These are phyloP conservation scores for Mycena olivaceomarginata DNA, from an alignment of 768 basidiomycete species.

Conservation along the genomic window DNA sequence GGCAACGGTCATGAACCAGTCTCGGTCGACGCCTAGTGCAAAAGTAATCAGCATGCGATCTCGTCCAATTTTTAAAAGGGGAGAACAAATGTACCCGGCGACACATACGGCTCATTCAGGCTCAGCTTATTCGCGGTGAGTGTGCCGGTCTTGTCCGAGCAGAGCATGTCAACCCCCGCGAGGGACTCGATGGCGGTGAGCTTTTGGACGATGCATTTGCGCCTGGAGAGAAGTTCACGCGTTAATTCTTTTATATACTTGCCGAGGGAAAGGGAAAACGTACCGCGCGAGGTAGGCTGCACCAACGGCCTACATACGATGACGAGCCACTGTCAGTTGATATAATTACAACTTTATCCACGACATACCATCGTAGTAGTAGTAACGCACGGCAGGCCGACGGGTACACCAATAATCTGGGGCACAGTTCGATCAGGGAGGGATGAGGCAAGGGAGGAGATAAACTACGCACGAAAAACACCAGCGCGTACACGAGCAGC, in stretches of 20 bases:
- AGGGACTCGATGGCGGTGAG: conserved; percentile 69
- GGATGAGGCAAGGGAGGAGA: background rate
- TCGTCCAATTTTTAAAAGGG: background rate
- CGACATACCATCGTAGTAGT: conserved; percentile 52
- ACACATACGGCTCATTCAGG: conserved; percentile 59
- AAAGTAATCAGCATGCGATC: background rate
- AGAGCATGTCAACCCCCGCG: conserved; percentile 69
- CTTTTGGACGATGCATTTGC: conserved; percentile 69
- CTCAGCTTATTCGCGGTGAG: conserved; percentile 69
- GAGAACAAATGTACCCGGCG: conserved; percentile 18
- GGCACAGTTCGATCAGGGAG: background rate
- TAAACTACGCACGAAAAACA: conserved; percentile 56
- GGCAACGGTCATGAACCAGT: conserved; percentile 57
- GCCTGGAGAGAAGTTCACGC: conserved; percentile 27
- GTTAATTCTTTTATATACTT: no score
- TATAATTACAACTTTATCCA: no score
- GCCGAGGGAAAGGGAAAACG: conserved; percentile 53
- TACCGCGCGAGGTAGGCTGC: conserved; percentile 64
- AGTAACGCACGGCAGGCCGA: conserved; percentile 69
- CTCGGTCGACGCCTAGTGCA: conserved; percentile 49
- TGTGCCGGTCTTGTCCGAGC: conserved; percentile 67
- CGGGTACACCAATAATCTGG: conserved; percentile 67
- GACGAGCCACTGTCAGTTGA: no score
- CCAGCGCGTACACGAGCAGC: conserved; percentile 64
- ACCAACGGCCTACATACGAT: conserved; percentile 13